phyloP scores from a whole-genome alignment of 2,329 filamentous ascomycete species.

The Aspergillus sp. region DNA sequence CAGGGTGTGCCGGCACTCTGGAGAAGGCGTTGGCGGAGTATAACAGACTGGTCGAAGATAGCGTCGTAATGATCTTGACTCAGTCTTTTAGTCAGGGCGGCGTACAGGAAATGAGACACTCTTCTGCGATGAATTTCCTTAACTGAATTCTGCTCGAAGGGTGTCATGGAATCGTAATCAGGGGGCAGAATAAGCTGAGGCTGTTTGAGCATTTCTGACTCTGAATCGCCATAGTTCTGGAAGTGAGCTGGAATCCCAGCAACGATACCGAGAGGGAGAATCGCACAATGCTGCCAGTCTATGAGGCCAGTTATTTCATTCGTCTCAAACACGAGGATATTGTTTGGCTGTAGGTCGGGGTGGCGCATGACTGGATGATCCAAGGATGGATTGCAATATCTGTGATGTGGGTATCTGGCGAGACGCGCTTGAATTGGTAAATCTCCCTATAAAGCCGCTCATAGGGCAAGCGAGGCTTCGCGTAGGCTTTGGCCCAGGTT shows the following conservation, averaged over 20 bases:
- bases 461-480: conserved; percentile 21
- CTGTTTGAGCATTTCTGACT: conserved; percentile 19
- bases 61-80: conserved; percentile 24
- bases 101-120: conserved; percentile 27
- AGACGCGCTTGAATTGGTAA: conserved; percentile 14
- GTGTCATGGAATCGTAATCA: conserved; percentile 15
- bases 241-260: conserved; percentile 43
- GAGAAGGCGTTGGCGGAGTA: conserved; percentile 22
- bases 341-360: conserved; percentile 33
- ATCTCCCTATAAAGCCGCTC: conserved; percentile 22
- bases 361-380: conserved; percentile 25
- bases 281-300: conserved; percentile 45
- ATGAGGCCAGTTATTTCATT: conserved; percentile 41
- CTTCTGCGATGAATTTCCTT: conserved; percentile 17
- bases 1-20: conserved; percentile 23
- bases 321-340: conserved; percentile 32
- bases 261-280: conserved; percentile 41
- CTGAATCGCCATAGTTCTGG: conserved; percentile 40
- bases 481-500: conserved; percentile 18
- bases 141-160: conserved; percentile 5
- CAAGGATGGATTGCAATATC: conserved; percentile 9
- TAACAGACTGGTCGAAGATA: conserved; percentile 16
- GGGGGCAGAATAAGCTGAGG: conserved; percentile 16
- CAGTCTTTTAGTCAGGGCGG: conserved; percentile 18
- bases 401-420: conserved; percentile 19